Conservation (phyloP, 2,329 filamentous ascomycete species). For the Aspergillus bombycis region DNA sequence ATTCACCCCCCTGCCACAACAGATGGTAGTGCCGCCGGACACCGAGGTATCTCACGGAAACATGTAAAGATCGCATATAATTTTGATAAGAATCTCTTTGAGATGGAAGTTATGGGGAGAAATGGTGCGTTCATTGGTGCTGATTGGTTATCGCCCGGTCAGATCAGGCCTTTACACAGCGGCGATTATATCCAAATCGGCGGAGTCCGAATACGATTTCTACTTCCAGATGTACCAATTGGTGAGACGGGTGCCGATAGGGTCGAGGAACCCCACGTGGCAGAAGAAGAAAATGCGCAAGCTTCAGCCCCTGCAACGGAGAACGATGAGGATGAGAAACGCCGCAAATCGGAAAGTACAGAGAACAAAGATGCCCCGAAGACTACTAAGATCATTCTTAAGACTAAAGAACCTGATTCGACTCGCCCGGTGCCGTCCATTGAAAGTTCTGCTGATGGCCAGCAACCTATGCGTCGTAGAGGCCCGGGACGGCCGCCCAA, state of each 20-base stretch:
- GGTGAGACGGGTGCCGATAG: constrained; percentile 53
- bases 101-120: constrained; percentile 61
- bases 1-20: constrained; percentile 59
- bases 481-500: constrained; percentile 68
- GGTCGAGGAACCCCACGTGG: constrained; percentile 44
- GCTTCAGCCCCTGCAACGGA: constrained; percentile 43
- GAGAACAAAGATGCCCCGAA: constrained; percentile 33
- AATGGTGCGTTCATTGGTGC: constrained; percentile 62
- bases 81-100: constrained; percentile 58
- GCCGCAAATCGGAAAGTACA: constrained; percentile 27
- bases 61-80: constrained; percentile 66
- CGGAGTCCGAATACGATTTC: constrained; percentile 59
- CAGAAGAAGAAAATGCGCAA: constrained; percentile 38
- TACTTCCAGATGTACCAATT: constrained; percentile 56
- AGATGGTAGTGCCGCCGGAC: constrained; percentile 51
- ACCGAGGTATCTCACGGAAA: constrained; percentile 64
- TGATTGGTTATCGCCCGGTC: constrained; percentile 51
- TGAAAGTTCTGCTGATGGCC: constrained; percentile 40
- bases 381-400: constrained; percentile 32
- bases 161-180: constrained; percentile 55
- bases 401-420: constrained; percentile 33
- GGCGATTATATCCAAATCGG: constrained; percentile 63
- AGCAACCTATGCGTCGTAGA: constrained; percentile 45
- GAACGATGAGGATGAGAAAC: constrained; percentile 40
- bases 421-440: constrained; percentile 33